A percentile compares a stretch with the other conserved stretches of the same genome.
These are phyloP conservation scores for Ceratobasidium theobromae DNA, from an alignment of 1,284 basidiomycete genomes.

Conservation along the genomic window DNA sequence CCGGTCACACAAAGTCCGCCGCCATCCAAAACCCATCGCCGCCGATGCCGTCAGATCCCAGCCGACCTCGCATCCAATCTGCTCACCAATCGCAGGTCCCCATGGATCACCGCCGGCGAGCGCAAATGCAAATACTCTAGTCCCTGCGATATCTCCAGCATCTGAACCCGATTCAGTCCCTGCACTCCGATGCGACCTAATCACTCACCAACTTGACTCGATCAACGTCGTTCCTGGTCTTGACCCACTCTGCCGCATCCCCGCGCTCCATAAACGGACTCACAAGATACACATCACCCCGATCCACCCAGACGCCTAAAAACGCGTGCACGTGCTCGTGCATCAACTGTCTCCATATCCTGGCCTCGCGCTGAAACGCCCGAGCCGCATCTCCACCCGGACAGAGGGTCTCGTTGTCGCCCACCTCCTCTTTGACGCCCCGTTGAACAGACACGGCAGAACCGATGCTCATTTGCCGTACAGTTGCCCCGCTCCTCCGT, in stretches of 20 bases:
- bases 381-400: constrained; percentile 6
- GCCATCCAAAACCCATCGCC: neutral
- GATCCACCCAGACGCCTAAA: constrained; percentile 21
- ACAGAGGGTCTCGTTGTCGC: constrained; percentile 1
- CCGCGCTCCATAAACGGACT: constrained; percentile 28
- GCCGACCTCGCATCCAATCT: neutral
- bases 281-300: constrained; percentile 14
- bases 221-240: constrained; percentile 2
- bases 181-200: neutral
- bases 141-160: constrained; percentile 15
- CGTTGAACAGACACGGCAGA: neutral
- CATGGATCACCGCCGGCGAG: constrained; percentile 26
- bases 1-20: neutral
- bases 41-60: neutral
- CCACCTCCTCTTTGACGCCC: neutral
- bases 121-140: constrained; percentile 25
- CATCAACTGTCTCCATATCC: constrained; percentile 20
- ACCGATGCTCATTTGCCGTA: neutral
- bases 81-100: constrained; percentile 21
- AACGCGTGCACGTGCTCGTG: constrained; percentile 27
- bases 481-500: constrained; percentile 15
- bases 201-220: constrained; percentile 9
- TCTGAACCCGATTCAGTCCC: constrained; percentile 3
- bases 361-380: constrained; percentile 9
- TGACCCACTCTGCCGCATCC: constrained; percentile 16